Evolutionary conservation across 768 basidiomycete species (phyloP), one percentile per base, ranked within the genome.

Genomic region (Mrakia blollopis): DNA sequence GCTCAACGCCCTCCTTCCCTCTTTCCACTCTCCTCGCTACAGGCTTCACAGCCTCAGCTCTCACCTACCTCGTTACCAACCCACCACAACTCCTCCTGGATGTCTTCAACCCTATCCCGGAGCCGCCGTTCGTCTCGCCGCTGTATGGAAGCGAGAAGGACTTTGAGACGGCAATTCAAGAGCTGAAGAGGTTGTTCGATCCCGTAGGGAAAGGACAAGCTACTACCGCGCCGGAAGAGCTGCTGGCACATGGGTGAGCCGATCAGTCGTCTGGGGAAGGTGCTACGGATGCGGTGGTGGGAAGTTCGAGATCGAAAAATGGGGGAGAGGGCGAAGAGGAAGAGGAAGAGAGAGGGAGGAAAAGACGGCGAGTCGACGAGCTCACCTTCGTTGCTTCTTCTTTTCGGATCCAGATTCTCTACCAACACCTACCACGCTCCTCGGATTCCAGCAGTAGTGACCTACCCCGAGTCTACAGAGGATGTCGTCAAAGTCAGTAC

Each of bases 401-500:
- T 2, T 21, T 37, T 25, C 39, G 23, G 0, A 11, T 25, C 65
- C 39, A 68, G 65, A 0, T 68, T 68, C 88, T 79, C 88, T 91
- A 80, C 89, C 39, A 77, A 77, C 50, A 65, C 89, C 11, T 91
- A 81, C 61, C 84, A 89, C 75, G 85, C 78, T 88, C 88, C 83
- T 68, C 81, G 83, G 47, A 80, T 81, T 9, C 90, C 89, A 68
- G 88, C 86, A 52, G 80, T 85, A 83, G 88, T 91, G 0, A 89
- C 91, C 47, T 87, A 87, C 69, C 89, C 89, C 9, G 82, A 83
- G 47, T 88, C 85, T 74, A 96, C 94, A 0, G 89, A 90, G 73
- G 94, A 97, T 81, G 92, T 50, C 47, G 47, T 50, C 13, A 50
- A 50, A 21, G 47, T 50, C 47, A 21, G 47, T 50, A 3, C 47